Base-by-base conservation (phyloP, 2,329 filamentous ascomycete species). In the Lizonia empirigonia region DNA sequence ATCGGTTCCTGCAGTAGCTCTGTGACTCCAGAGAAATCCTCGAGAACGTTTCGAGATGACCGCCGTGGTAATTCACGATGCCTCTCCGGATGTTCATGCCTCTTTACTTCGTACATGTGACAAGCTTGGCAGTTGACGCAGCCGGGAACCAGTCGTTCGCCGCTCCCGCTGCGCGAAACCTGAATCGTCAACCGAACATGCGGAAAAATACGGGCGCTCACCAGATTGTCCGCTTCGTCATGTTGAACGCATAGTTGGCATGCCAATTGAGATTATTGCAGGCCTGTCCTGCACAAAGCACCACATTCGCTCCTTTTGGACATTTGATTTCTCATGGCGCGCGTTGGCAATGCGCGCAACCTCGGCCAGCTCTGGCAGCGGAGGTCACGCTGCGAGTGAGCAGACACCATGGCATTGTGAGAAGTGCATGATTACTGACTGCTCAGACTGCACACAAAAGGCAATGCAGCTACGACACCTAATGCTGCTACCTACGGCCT, bases 311-410 rank as follows among this genome's bases (percentile, higher is more conserved):
- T 44, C 16, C 16, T 37, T 45, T 44, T 24, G 32, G 26, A 27
- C 36, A 19, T 5, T 16, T 23, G 26, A 37, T 32, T 23, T 41
- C 27, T n/a, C 39, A 71, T 71, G 69, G 63, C 61, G 32, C 56
- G 60, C 49, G 59, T 64, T 42, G 56, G 55, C 48, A 62, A 56
- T 39, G 50, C 63, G 42, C 58, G 53, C 53, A 56, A 63, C 46
- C 54, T 68, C 42, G 58, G 65, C 52, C 65, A 61, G 53, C 47
- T 62, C 3, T 63, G 63, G 68, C 62, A 60, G 58, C 58, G 61
- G 30, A 63, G 58, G 44, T 59, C 64, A 60, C 67, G 63, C 55
- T 60, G 64, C 49, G 62, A 53, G 69, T 67, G 48, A 59, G 63
- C 39, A 36, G n/a, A 6, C 29, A 20, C 13, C 26, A 33, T 18